Evolutionary conservation across 129 eudicot species (phyloP), one percentile per base, ranked within the genome.

Genomic region (Logfia minima): DNA sequence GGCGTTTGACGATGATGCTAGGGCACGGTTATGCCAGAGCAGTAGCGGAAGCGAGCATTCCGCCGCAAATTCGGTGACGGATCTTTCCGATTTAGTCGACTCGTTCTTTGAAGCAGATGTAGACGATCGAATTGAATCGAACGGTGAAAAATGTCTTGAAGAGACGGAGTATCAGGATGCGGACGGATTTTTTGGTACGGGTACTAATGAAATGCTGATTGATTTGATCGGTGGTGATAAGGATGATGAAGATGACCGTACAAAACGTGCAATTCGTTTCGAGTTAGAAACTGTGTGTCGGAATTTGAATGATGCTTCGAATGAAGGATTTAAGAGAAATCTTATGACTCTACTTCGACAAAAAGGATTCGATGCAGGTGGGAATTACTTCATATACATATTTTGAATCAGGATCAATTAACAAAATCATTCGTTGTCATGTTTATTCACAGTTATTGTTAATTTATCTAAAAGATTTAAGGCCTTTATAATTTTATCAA

Each of bases 21-120:
- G 88, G 66, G 88, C 85, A 22, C 69, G 88, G 72, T 23, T 85
- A 17, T 85, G 88, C 34, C 67, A 81, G 67, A 81, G 88, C 28
- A 58, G 63, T 74, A 81, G 83, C 34, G 88, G 88, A 62, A 85
- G 88, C 19, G 88, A 85, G 62, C 85, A 85, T 80, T 81, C 85
- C 16, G 77, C 85, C 29, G 70, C 60, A 3, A 62, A 70, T 48
- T 76, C 85, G 14, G 52, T 53, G 9, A 74, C 82, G 23, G 75
- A 79, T 32, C 71, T 78, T 5, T 69, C 81, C 32, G 85, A 81
- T 70, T 77, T 85, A 3, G 81, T 81, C 28, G 81, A 77, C 74
- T 85, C 88, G 7, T 85, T 85, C 21, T 63, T 85, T 8, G 83
- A 85, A 43, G 82, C 59, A 9, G 85, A 58, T 8, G 48, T 4